Conservation (phyloP, 164 flowering plant genomes). For the Umbellularia californica region DNA sequence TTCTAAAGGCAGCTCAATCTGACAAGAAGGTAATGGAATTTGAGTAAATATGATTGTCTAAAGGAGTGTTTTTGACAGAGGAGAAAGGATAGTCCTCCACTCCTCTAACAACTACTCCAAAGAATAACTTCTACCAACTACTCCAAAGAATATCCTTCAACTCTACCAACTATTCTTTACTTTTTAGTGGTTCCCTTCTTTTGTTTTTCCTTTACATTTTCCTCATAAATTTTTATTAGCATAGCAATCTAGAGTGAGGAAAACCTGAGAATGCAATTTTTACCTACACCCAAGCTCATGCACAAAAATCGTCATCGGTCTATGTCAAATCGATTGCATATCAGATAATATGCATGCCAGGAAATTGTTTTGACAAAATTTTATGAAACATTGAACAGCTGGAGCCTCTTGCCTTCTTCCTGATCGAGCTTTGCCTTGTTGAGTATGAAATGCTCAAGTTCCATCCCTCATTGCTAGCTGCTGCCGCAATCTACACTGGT, state of each 20-base stretch:
- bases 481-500: constrained; percentile 77
- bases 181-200: neutral
- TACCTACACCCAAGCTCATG: no score
- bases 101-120: neutral
- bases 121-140: neutral
- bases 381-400: constrained; percentile 31
- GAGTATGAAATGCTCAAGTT: constrained; percentile 76
- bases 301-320: neutral
- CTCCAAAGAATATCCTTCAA: neutral
- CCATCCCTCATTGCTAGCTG: constrained; percentile 73
- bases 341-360: neutral
- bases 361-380: neutral
- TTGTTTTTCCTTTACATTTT: neutral
- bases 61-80: no score
- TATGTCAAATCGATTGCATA: neutral
- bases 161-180: neutral
- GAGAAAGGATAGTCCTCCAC: neutral
- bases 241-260: neutral
- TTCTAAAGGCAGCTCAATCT: constrained; percentile 73
- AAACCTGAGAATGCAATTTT: neutral
- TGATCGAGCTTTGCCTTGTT: constrained; percentile 74
- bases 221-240: neutral
- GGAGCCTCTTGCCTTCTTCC: constrained; percentile 72
- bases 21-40: constrained; percentile 48
- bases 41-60: neutral